Evolutionary conservation across 2,329 filamentous ascomycete genomes (phyloP).

Genomic region (Pseudophaeomoniella oleicola): DNA sequence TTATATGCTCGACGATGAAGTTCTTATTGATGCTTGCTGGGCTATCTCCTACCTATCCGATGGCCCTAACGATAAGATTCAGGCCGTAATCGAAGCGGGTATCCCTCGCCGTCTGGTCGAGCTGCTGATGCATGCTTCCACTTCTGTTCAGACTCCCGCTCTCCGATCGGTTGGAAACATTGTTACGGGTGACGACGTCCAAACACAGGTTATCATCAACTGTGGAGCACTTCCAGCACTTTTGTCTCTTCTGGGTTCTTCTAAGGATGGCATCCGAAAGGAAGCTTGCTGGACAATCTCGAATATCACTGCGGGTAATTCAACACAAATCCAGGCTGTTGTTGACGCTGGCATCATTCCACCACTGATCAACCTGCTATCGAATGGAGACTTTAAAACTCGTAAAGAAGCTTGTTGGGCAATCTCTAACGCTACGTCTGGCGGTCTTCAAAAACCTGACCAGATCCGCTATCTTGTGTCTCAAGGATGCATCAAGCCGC

Average conservation of each 20-base stretch:
- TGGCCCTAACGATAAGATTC: slow-evolving; percentile 97
- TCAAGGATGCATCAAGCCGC: slow-evolving; percentile 90
- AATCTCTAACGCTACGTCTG: slow-evolving; percentile 95
- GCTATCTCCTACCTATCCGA: slow-evolving; percentile 97
- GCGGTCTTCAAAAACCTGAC: slow-evolving; percentile 94
- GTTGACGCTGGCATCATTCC: slow-evolving; percentile 96
- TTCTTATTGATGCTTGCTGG: slow-evolving; percentile 98
- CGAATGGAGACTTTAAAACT: slow-evolving; percentile 96
- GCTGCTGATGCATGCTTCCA: slow-evolving; percentile 94
- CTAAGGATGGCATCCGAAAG: slow-evolving; percentile 97
- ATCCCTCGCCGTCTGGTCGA: slow-evolving; percentile 94
- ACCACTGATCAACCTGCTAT: slow-evolving; percentile 86
- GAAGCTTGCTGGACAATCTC: slow-evolving; percentile 99
- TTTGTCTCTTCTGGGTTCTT: slow-evolving; percentile 85
- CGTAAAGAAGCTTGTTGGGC: slow-evolving; percentile 99
- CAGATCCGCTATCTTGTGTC: slow-evolving; percentile 92
- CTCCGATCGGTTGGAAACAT: slow-evolving; percentile 97
- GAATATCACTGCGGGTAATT: slow-evolving; percentile 97
- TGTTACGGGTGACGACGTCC: slow-evolving; percentile 93
- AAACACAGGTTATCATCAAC: slow-evolving; percentile 99
- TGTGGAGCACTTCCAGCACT: slow-evolving; percentile 84
- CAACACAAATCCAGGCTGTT: slow-evolving; percentile 90
- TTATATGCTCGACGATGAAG: slow-evolving; percentile 95
- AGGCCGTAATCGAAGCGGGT: slow-evolving; percentile 95
- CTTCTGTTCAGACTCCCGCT: slow-evolving; percentile 93